Evolutionary conservation across 2,329 filamentous ascomycete species (phyloP), one percentile per base, ranked within the genome.

Genomic region (Stagonosporopsis rhizophila): DNA sequence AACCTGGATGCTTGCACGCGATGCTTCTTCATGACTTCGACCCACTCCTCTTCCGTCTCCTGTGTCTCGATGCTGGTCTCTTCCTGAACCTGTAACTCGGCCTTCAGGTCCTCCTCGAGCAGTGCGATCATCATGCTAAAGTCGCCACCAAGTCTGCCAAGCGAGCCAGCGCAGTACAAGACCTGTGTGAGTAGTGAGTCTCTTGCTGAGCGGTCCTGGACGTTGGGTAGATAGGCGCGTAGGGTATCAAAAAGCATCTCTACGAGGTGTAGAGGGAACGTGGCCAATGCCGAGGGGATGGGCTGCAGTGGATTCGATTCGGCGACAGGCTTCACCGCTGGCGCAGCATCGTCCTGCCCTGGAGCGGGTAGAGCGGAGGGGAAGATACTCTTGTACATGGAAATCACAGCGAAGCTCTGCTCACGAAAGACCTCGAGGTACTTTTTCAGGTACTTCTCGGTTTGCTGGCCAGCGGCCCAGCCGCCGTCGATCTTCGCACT

Each of bases 371-470:
- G 61, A 4, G 86, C 82, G 3, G 85, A 81, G 0, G 89, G 87
- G 69, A 96, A 96, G 51, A 98, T 92, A 68, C 89, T 95, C 68
- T 89, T 91, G 76, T 96, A 97, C 83, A 98, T 92, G 56, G 92
- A 96, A 25, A 98, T 87, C 58, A 98, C 96, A 39, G 89, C 90
- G 75, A 99, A 99, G 72, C 91, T 96, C 76, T 99, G 95, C 77
- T 99, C 95, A 48, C 95, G 89, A 74, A 98, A 98, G 25, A 99
- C 92, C 73, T 99, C 95, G 67, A 99, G 91, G 76, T 96, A 99
- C 44, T 93, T 86, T 76, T 98, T 99, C 39, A 99, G 80, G 69
- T 92, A 99, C 47, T 92, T 85, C 75, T 98, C 95, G 1, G 93
- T 97, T 74, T 98, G 95, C 69, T 96, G 92, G 0, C 94, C 94